Conservation (phyloP, 345 rosid species). For the Stellera chamaejasme region DNA sequence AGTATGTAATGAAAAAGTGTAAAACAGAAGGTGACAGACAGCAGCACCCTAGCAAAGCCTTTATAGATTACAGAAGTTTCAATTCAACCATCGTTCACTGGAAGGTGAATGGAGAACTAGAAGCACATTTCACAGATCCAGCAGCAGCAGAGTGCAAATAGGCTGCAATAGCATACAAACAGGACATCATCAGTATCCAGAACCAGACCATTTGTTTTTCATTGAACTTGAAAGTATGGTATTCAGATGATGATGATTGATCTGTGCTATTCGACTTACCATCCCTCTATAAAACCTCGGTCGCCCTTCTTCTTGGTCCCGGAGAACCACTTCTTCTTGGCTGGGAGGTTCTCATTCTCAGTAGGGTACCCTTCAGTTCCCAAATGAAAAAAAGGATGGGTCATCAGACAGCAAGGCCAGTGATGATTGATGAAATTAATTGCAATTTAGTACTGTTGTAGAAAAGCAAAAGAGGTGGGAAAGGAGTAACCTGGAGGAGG, state of each 20-base stretch:
- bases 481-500: conserved; percentile 22
- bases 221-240: background rate
- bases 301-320: conserved; percentile 42
- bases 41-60: too few relatives aligned
- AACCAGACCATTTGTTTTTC: background rate
- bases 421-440: too few relatives aligned
- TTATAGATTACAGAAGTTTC: too few relatives aligned
- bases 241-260: background rate
- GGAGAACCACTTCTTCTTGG: conserved; percentile 18
- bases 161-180: conserved; percentile 24
- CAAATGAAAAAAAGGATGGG: conserved; percentile 4
- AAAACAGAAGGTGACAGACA: too few relatives aligned
- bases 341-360: conserved; percentile 24
- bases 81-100: too few relatives aligned
- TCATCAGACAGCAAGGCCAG: background rate
- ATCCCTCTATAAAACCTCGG: conserved; percentile 52
- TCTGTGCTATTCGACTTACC: conserved; percentile 23
- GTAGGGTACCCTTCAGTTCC: conserved; percentile 30
- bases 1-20: too few relatives aligned
- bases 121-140: conserved; percentile 56
- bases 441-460: too few relatives aligned
- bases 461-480: background rate
- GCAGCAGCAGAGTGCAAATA: conserved; percentile 62
- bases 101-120: conserved; percentile 13
- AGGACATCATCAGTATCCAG: background rate